Evolutionary conservation across 73 alveolate species (phyloP), one percentile per base, ranked within the genome.

Genomic region (Paramecium caudatum): DNA sequence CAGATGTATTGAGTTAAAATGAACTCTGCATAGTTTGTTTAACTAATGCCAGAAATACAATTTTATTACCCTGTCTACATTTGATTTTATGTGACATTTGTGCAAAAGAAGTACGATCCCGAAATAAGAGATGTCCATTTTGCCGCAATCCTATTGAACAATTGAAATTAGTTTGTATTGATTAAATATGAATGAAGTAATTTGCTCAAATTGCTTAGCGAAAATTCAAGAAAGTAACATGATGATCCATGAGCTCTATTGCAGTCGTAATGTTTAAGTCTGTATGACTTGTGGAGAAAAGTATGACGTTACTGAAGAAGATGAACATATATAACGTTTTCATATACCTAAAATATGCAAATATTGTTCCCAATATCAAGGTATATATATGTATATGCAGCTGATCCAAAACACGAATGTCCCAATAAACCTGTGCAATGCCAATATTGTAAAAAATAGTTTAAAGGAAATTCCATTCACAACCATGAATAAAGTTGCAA

Each of bases 1-100:
- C 2, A 25, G 50, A 37, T 12, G 39, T 34, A 25, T 15, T 1
- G 9, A 10, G 23, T 3, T 47, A 68, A 12, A 8, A n/a, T 3
- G 84, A 68, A 25, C 84, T 68, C 15, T 68, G 84, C 9, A 34
- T 68, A 15, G 36, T 25, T 3, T 68, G 84, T 9, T n/a, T 13
- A 25, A 13, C 61, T 12, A 68, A 5, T 68, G 50, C 34, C 15
- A 32, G 84, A 36, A 68, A 37, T 68, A 17, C 34, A 1, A 25
- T 68, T 15, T 25, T 30, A 3, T 16, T 34, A 3, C 84, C 84
- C 1, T 68, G 84, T 37, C 34, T n/a, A 10, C 84, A 68, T 68
- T 68, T 68, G 3, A n/a, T 68, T 16, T 68, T 47, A 4, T 68
- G 84, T 8, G 13, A 68, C 17, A 43, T 17, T 13, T 68, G 84